Evolutionary conservation across 495 filamentous ascomycete species (phyloP).

Genomic region (Penicillium ucsense): DNA sequence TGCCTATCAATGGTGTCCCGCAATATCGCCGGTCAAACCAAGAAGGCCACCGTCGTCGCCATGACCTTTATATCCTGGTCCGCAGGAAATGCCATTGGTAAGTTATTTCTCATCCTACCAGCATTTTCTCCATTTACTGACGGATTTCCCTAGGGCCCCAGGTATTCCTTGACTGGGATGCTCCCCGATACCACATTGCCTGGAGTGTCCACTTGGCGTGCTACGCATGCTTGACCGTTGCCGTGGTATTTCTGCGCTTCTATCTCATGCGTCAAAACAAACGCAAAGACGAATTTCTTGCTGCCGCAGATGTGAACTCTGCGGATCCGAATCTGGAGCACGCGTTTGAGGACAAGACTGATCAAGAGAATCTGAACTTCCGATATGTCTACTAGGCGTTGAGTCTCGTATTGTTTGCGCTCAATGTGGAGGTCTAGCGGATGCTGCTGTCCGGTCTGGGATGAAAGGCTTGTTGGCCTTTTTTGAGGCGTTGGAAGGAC

Average conservation of each 20-base stretch:
- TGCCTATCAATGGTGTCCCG: constrained; percentile 49
- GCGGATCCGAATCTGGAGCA: constrained; percentile 24
- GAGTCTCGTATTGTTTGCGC: not conserved
- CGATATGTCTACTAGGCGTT: constrained; percentile 34
- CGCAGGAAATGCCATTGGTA: constrained; percentile 34
- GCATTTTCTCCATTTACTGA: not conserved
- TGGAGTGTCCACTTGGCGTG: constrained; percentile 35
- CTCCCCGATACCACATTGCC: constrained; percentile 31
- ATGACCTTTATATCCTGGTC: constrained; percentile 36
- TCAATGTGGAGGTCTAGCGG: too few relatives aligned
- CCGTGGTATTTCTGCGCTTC: constrained; percentile 29
- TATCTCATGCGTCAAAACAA: constrained; percentile 27
- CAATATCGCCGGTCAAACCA: constrained; percentile 63
- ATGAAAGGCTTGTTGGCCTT: too few relatives aligned
- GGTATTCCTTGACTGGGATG: constrained; percentile 30
- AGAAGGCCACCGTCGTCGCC: constrained; percentile 46
- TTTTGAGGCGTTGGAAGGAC: too few relatives aligned
- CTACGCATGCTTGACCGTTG: constrained; percentile 26
- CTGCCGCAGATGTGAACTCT: constrained; percentile 16
- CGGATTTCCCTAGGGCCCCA: constrained; percentile 28
- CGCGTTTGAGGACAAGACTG: constrained; percentile 41
- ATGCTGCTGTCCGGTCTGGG: too few relatives aligned
- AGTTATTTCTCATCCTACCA: not conserved
- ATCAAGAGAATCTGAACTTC: constrained; percentile 38
- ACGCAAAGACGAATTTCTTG: constrained; percentile 29